Evolutionary conservation across 2,329 filamentous ascomycete species (phyloP).

Genomic region (Clonostachys rhizophaga): DNA sequence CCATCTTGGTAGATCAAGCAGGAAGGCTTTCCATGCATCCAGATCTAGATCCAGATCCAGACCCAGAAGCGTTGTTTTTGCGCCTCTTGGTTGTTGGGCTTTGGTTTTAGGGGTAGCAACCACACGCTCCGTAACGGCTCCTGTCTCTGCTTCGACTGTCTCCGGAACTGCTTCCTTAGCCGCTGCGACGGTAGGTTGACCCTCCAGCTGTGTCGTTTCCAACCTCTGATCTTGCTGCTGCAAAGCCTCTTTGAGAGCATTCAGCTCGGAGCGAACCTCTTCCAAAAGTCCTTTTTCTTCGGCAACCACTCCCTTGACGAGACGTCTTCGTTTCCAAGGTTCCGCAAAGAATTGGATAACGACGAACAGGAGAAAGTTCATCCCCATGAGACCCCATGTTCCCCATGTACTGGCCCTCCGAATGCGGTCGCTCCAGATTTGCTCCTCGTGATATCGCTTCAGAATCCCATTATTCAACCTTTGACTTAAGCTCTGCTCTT

Average conservation of each 20-base stretch:
- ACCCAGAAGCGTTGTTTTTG: too few relatives aligned
- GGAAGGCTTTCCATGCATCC: slow-evolving; percentile 34
- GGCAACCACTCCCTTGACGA: slow-evolving; percentile 80
- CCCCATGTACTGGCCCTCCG: slow-evolving; percentile 96
- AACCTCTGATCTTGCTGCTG: slow-evolving; percentile 9
- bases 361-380: slow-evolving; percentile 87
- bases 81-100: too few relatives aligned
- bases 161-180: not conserved
- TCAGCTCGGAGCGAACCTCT: slow-evolving; percentile 38
- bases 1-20: slow-evolving; percentile 38
- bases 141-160: not conserved
- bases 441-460: slow-evolving; percentile 94
- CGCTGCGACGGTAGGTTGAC: slow-evolving; percentile 4
- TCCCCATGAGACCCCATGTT: slow-evolving; percentile 95
- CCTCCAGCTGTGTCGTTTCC: not conserved
- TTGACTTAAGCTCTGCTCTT: slow-evolving; percentile 72
- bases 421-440: slow-evolving; percentile 99
- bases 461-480: slow-evolving; percentile 79
- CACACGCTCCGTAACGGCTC: not conserved
- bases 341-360: slow-evolving; percentile 86
- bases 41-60: not conserved
- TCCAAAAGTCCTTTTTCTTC: slow-evolving; percentile 61
- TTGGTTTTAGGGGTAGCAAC: not conserved
- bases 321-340: slow-evolving; percentile 78
- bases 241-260: slow-evolving; percentile 20